phyloP scores from a whole-genome alignment of 164 flowering plant genomes.

The Tetrastigma voinierianum region DNA sequence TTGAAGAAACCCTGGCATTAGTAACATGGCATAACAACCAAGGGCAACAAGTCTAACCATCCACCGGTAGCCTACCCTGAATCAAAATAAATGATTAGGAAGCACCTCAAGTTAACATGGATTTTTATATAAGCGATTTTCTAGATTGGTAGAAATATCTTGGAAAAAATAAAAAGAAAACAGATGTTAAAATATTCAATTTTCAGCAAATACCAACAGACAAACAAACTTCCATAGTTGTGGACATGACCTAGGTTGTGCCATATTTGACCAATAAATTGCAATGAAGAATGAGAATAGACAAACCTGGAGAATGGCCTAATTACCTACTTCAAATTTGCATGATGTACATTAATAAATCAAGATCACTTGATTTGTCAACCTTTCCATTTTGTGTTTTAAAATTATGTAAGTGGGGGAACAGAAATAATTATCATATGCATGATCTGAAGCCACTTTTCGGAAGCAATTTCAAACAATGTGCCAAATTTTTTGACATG shows the following conservation, averaged over 20 bases:
- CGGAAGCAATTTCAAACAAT: too few relatives aligned
- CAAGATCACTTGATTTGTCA: too few relatives aligned
- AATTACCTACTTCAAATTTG: too few relatives aligned
- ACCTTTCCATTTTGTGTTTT: too few relatives aligned
- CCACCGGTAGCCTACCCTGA: slow-evolving; percentile 98
- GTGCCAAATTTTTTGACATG: too few relatives aligned
- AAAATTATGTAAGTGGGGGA: too few relatives aligned
- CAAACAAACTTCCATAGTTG: background rate
- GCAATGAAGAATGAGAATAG: too few relatives aligned
- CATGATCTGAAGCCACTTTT: too few relatives aligned
- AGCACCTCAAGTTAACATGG: background rate
- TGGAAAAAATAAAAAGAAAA: background rate
- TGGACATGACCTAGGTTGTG: background rate
- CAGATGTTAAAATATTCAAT: background rate
- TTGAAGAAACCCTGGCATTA: slow-evolving; percentile 95
- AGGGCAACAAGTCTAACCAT: slow-evolving; percentile 73
- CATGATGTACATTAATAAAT: too few relatives aligned
- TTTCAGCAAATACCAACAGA: background rate
- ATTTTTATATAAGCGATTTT: background rate
- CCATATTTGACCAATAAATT: too few relatives aligned
- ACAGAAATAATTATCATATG: too few relatives aligned
- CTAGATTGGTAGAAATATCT: background rate
- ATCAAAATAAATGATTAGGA: slow-evolving; percentile 30
- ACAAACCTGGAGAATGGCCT: too few relatives aligned
- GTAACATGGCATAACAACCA: slow-evolving; percentile 75